A percentile compares a stretch with the other conserved stretches of the same genome.
Conservation (phyloP, 768 basidiomycete species). For the Phylloporus sp. region DNA sequence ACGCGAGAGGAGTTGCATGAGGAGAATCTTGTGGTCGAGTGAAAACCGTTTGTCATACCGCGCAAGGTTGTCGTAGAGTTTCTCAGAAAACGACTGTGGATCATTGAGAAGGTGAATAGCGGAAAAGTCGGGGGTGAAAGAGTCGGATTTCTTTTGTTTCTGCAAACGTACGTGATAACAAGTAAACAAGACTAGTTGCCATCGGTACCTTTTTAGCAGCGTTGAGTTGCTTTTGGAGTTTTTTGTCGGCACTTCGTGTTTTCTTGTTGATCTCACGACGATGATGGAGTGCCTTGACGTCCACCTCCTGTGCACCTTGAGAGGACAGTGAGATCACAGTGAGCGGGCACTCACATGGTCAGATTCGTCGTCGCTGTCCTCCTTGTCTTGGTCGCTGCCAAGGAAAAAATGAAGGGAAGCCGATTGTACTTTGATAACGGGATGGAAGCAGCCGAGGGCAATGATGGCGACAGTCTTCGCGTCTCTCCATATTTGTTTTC, state of each 20-base stretch:
- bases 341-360: constrained; percentile 31
- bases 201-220: constrained; percentile 63
- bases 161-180: constrained; percentile 30
- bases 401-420: constrained; percentile 96
- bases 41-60: constrained; percentile 92
- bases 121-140: constrained; percentile 68
- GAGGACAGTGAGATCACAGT: not conserved
- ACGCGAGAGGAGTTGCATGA: constrained; percentile 95
- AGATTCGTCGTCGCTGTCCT: constrained; percentile 72
- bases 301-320: constrained; percentile 43
- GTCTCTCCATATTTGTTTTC: constrained; percentile 89
- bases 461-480: constrained; percentile 91
- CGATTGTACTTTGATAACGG: constrained; percentile 88
- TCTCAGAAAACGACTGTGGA: constrained; percentile 93
- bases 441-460: constrained; percentile 89
- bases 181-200: not conserved
- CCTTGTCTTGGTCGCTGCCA: constrained; percentile 75
- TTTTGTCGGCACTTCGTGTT: constrained; percentile 77
- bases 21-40: constrained; percentile 92
- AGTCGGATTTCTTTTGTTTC: constrained; percentile 33
- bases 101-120: constrained; percentile 91
- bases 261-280: constrained; percentile 93
- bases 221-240: constrained; percentile 70
- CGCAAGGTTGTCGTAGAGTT: constrained; percentile 80
- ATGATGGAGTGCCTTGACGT: constrained; percentile 76